Conservation (phyloP, 305 asterid species). For the Stenogyne calaminthoides region DNA sequence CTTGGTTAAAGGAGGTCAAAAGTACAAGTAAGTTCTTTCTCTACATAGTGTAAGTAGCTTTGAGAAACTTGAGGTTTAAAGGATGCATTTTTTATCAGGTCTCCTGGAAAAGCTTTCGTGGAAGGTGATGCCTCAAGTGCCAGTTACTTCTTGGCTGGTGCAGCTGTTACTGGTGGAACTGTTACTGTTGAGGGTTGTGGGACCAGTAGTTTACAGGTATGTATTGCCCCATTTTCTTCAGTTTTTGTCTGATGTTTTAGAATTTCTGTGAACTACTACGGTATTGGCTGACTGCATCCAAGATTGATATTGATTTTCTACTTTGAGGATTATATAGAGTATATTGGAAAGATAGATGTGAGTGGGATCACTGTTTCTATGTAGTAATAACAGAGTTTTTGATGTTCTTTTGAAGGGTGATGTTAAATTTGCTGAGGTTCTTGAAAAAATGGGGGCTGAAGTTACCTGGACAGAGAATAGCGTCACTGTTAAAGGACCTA, state of each 20-base stretch:
- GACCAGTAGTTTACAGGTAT: slow-evolving; percentile 97
- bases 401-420: slow-evolving; percentile 66
- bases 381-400: slow-evolving; percentile 8
- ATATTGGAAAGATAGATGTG: not conserved
- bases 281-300: too few species aligned
- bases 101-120: slow-evolving; percentile 94
- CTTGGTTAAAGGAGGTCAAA: slow-evolving; percentile 88
- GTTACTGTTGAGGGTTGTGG: slow-evolving; percentile 99
- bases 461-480: slow-evolving; percentile 96
- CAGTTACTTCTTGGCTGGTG: slow-evolving; percentile 99
- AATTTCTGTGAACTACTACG: not conserved
- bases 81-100: slow-evolving; percentile 43
- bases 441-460: slow-evolving; percentile 94
- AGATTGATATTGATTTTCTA: not conserved
- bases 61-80: slow-evolving; percentile 23
- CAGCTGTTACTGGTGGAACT: slow-evolving; percentile 97
- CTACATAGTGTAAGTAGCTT: slow-evolving; percentile 20
- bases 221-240: not conserved
- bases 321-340: not conserved
- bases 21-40: slow-evolving; percentile 71
- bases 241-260: slow-evolving; percentile 1
- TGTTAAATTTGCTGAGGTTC: slow-evolving; percentile 97
- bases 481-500: slow-evolving; percentile 92
- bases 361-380: not conserved
- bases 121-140: slow-evolving; percentile 99